Base-by-base conservation (phyloP, 768 basidiomycete species). In the Neoboletus brunneissimus region DNA sequence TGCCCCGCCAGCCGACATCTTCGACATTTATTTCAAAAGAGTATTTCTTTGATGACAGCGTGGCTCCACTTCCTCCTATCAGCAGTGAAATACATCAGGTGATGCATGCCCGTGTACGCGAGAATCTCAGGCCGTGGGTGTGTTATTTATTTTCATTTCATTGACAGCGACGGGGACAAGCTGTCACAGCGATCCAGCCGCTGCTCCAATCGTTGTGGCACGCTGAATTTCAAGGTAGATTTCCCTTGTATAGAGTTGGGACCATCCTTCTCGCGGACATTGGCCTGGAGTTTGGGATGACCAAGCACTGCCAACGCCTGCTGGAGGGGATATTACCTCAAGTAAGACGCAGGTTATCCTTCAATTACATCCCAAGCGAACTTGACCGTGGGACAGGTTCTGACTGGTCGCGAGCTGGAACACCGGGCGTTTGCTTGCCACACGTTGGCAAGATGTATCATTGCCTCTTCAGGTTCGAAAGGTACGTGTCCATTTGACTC, bases 271-370 rank as follows among this genome's bases (percentile, higher is more conserved):
- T 94, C 20, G 91, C 92, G 1, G 92, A 94, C 63, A 72, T 90
- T 57, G 83, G 85, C 9, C 72, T 93, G 20, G 89, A 92, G 63
- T 87, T 89, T 65, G 87, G 85, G 16, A 83, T 92, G 81, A 80
- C 86, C 15, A 81, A 82, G 63, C 79, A 83, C 56, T 85, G 83
- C 54, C 77, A 74, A 59, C 79, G 77, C 55, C 78, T 92, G 48
- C 62, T 94, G 45, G 86, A 91, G 47, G 90, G 89, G 56, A 83
- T 92, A 45, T 81, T 93, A 77, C 91, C 91, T 22, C 91, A 93
- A 75, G 91, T 87, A 55, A 57, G 60, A 43, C 38, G 18, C 32
- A 22, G 10, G 75, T 61, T 20, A 42, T 44, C n/a, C 34, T 55
- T 12, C 47, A 18, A 8, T 46, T 9, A 15, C 20, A 20, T 4